Evolutionary conservation across 23 red algal genomes (phyloP).

Genomic region (Gracilaria gracilis): DNA sequence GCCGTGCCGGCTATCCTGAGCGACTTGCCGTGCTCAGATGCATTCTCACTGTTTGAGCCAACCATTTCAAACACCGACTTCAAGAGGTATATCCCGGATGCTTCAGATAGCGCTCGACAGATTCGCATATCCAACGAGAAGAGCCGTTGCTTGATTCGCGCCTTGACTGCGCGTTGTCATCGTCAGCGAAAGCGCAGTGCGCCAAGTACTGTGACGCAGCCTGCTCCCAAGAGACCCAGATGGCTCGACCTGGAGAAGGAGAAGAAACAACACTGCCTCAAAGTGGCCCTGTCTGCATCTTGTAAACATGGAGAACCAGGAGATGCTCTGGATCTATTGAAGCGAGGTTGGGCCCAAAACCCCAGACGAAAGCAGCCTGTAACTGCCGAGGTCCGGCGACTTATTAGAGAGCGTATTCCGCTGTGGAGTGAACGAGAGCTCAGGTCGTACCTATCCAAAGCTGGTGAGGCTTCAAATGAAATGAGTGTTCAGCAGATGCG

Average conservation of each 20-base stretch:
- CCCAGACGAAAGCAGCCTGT: slow-evolving; percentile 31
- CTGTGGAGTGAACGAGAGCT: slow-evolving; percentile 27
- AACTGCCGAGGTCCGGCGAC: neutral
- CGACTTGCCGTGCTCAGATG: slow-evolving; percentile 41
- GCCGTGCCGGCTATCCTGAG: slow-evolving; percentile 18
- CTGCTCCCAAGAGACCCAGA: slow-evolving; percentile 28
- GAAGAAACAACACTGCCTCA: slow-evolving; percentile 20
- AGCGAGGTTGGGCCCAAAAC: slow-evolving; percentile 23
- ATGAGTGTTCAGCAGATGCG: slow-evolving; percentile 41
- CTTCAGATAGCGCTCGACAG: slow-evolving; percentile 29
- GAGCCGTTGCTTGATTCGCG: slow-evolving; percentile 40
- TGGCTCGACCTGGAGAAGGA: slow-evolving; percentile 29
- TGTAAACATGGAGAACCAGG: slow-evolving; percentile 30
- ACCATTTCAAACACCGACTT: neutral
- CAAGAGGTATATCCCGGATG: slow-evolving; percentile 18
- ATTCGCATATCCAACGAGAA: slow-evolving; percentile 16
- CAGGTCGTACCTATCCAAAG: neutral
- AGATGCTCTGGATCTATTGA: slow-evolving; percentile 8
- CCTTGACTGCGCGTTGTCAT: slow-evolving; percentile 17
- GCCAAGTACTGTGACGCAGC: neutral
- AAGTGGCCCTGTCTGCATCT: slow-evolving; percentile 20
- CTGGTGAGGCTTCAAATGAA: neutral
- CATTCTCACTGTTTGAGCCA: slow-evolving; percentile 41
- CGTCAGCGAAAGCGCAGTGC: slow-evolving; percentile 4
- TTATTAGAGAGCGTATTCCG: slow-evolving; percentile 5